These are phyloP conservation scores for Pulveroboletus sp. DNA, from an alignment of 768 basidiomycete species.

Conservation along the genomic window DNA sequence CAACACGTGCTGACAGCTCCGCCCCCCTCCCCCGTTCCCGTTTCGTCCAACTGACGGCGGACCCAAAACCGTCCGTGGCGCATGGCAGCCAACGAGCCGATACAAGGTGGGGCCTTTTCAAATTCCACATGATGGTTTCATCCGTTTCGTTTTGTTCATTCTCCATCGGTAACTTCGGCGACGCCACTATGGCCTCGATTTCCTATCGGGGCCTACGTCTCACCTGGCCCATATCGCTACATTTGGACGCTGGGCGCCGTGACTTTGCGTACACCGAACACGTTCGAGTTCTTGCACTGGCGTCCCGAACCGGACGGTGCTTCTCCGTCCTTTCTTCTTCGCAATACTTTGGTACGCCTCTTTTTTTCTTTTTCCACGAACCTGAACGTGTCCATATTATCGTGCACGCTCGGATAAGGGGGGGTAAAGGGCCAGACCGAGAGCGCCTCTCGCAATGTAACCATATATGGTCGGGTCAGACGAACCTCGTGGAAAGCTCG, in stretches of 20 bases:
- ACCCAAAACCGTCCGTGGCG: not conserved
- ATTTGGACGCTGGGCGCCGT: no score
- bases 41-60: not conserved
- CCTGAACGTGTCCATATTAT: constrained; percentile 18
- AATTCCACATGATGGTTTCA: constrained; percentile 13
- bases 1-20: constrained; percentile 1
- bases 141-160: not conserved
- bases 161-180: not conserved
- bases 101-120: constrained; percentile 25
- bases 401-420: constrained; percentile 1
- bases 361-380: constrained; percentile 1
- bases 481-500: constrained; percentile 29
- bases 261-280: no score
- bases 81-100: not conserved
- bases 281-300: no score
- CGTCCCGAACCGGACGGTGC: no score
- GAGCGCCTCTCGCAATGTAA: constrained; percentile 14
- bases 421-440: constrained; percentile 2
- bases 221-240: no score
- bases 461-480: constrained; percentile 18
- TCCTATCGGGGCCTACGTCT: not conserved
- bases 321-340: no score
- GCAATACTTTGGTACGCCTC: not conserved
- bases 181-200: not conserved
- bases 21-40: not conserved